Evolutionary conservation across 495 filamentous ascomycete species (phyloP).

Genomic region (Ascodesmis nigricans): DNA sequence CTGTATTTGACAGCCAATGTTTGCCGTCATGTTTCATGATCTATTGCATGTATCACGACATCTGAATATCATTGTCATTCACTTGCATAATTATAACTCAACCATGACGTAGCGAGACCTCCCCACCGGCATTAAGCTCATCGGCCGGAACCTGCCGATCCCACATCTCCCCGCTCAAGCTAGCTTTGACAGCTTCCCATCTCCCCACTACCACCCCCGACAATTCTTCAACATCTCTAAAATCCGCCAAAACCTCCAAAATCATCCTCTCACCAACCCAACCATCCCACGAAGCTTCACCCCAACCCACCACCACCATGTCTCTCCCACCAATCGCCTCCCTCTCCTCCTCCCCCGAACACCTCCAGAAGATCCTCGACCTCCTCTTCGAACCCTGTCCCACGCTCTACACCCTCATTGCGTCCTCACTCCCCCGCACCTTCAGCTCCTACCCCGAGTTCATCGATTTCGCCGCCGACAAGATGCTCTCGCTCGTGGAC

Average conservation of each 20-base stretch:
- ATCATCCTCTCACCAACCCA: background rate
- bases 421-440: slow-evolving; percentile 36
- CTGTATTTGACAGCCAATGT: too few species aligned
- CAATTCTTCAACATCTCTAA: background rate
- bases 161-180: background rate
- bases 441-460: slow-evolving; percentile 41
- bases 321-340: slow-evolving; percentile 27
- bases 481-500: slow-evolving; percentile 26
- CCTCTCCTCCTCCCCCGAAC: slow-evolving; percentile 33
- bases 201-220: background rate
- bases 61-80: too few species aligned
- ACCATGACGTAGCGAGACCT: too few species aligned
- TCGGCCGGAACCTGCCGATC: too few species aligned
- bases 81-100: too few species aligned
- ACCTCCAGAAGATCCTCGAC: slow-evolving; percentile 41
- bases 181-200: background rate
- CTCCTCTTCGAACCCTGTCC: slow-evolving; percentile 69
- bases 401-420: slow-evolving; percentile 50
- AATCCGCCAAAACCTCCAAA: background rate
- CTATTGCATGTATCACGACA: too few species aligned
- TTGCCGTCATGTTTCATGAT: too few species aligned
- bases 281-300: slow-evolving; percentile 20
- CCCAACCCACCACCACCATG: slow-evolving; percentile 22
- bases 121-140: too few species aligned
- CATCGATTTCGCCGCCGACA: slow-evolving; percentile 35